Evolutionary conservation across 805 yeast species (phyloP).

Genomic region (Brettanomyces naardenensis): DNA sequence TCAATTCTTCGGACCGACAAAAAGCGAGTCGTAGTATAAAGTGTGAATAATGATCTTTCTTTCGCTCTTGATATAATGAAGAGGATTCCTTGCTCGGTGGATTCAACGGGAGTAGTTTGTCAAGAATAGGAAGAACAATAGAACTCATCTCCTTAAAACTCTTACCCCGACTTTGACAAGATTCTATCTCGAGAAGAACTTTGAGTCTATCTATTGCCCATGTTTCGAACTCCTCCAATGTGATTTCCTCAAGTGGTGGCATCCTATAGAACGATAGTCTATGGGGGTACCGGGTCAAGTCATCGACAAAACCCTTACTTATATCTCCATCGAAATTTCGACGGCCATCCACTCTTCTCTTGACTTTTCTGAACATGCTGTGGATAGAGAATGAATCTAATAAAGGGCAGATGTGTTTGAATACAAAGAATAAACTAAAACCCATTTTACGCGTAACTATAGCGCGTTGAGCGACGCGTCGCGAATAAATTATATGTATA

Average conservation of each 20-base stretch:
- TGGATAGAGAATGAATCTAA: no score
- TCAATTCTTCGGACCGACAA: slow-evolving; percentile 76
- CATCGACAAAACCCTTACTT: slow-evolving; percentile 19
- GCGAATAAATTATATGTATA: no score
- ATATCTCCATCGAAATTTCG: slow-evolving; percentile 42
- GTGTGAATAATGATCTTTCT: slow-evolving; percentile 90
- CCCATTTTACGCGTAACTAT: no score
- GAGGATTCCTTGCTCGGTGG: slow-evolving; percentile 33
- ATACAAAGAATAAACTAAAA: no score
- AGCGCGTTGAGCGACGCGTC: no score
- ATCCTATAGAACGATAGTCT: slow-evolving; percentile 66
- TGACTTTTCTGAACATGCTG: slow-evolving; percentile 63
- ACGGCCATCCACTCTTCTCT: slow-evolving; percentile 67
- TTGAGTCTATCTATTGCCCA: slow-evolving; percentile 94
- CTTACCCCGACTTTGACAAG: slow-evolving; percentile 58
- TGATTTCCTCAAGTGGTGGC: slow-evolving; percentile 81
- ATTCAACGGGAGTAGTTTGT: slow-evolving; percentile 57
- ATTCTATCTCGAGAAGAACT: slow-evolving; percentile 77
- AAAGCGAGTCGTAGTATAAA: slow-evolving; percentile 83
- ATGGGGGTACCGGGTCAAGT: slow-evolving; percentile 37
- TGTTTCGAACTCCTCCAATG: slow-evolving; percentile 84
- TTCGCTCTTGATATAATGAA: slow-evolving; percentile 48
- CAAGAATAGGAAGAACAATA: slow-evolving; percentile 56
- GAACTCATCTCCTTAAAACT: slow-evolving; percentile 56
- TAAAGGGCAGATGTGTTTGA: no score